phyloP scores from a whole-genome alignment of 352 stramenopile species.

The Globisporangium echinulatum region DNA sequence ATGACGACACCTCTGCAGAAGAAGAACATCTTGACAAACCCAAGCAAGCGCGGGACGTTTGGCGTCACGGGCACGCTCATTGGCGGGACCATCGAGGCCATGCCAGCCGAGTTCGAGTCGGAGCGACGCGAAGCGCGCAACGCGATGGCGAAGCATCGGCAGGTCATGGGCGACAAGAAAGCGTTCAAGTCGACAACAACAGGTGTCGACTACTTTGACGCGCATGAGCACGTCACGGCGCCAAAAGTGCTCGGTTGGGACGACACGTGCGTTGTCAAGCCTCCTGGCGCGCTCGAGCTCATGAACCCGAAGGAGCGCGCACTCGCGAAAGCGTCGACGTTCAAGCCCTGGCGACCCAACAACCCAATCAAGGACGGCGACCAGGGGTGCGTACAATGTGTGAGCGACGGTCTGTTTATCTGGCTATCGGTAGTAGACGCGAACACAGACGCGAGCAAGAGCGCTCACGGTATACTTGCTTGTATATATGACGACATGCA shows the following conservation, averaged over 20 bases:
- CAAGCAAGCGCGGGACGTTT: slow-evolving; percentile 56
- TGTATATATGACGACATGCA: slow-evolving; percentile 5
- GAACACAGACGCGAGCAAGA: no score
- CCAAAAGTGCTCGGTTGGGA: slow-evolving; percentile 59
- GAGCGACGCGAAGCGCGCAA: slow-evolving; percentile 25
- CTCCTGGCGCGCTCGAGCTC: slow-evolving; percentile 41
- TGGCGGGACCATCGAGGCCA: slow-evolving; percentile 34
- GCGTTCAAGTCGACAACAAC: slow-evolving; percentile 65
- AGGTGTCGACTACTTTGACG: slow-evolving; percentile 67
- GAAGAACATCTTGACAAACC: slow-evolving; percentile 63
- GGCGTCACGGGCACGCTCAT: slow-evolving; percentile 71
- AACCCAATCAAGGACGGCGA: slow-evolving; percentile 59
- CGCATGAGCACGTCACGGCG: slow-evolving; percentile 62
- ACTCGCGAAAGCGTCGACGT: slow-evolving; percentile 36
- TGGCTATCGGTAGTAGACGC: background rate
- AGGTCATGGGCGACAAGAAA: slow-evolving; percentile 59
- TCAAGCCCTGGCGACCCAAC: slow-evolving; percentile 65
- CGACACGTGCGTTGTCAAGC: slow-evolving; percentile 55
- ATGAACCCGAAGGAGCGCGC: slow-evolving; percentile 76
- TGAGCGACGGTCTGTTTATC: background rate
- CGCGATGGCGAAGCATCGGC: slow-evolving; percentile 34
- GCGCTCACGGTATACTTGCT: background rate
- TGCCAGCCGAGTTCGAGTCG: slow-evolving; percentile 63
- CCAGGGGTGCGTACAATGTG: slow-evolving; percentile 25
- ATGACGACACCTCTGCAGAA: slow-evolving; percentile 17